These are phyloP conservation scores for Medakamo hakoo DNA, from an alignment of 139 green algal species.

Conservation along the genomic window DNA sequence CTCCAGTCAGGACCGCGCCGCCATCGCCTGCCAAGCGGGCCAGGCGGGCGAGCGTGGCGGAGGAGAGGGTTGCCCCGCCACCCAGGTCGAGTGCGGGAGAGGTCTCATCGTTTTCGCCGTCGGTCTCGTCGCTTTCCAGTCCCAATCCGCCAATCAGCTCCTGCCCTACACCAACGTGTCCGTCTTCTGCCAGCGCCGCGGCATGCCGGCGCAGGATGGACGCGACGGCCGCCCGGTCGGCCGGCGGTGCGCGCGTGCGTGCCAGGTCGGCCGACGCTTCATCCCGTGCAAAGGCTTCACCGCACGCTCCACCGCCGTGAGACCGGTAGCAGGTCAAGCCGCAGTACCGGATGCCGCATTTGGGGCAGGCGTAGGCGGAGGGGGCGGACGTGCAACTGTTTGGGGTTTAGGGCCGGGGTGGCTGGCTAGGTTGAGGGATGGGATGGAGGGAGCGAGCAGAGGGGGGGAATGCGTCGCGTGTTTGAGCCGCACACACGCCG, in stretches of 20 bases:
- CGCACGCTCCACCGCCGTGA: conserved; percentile 21
- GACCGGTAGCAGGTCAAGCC: conserved; percentile 53
- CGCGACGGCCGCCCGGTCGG: neutral
- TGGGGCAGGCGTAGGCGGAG: conserved; percentile 53
- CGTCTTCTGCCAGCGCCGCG: neutral
- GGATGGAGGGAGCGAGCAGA: too few species aligned
- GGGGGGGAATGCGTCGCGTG: too few species aligned
- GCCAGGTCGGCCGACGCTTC: neutral
- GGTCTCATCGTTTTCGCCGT: neutral
- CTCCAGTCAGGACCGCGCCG: neutral
- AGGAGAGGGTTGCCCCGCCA: neutral
- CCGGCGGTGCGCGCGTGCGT: neutral
- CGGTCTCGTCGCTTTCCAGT: neutral
- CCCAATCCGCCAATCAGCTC: neutral
- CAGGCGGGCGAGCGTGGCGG: neutral
- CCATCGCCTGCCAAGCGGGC: too few species aligned
- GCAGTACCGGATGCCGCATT: conserved; percentile 62
- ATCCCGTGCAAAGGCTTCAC: neutral
- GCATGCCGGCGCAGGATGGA: neutral
- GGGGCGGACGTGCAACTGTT: conserved; percentile 40
- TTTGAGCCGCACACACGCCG: too few species aligned
- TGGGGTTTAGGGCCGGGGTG: too few species aligned
- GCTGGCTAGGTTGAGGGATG: too few species aligned
- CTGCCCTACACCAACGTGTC: neutral
- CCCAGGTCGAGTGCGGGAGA: neutral